Base-by-base conservation (phyloP, 2,329 filamentous ascomycete species). In the Sclerotinia nivalis region DNA sequence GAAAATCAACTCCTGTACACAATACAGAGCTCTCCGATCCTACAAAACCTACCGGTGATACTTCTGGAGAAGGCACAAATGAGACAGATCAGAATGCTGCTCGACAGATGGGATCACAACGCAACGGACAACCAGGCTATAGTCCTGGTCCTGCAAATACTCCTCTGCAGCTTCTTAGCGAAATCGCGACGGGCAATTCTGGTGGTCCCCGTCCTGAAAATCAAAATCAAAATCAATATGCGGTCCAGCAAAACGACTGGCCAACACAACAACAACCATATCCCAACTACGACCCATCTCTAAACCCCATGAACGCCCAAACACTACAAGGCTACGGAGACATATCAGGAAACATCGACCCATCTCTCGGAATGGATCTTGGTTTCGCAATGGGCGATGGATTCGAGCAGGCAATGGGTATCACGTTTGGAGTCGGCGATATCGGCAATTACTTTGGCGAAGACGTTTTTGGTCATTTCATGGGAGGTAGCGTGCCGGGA, bases 171-270 rank as follows among this genome's bases (percentile, higher is more conserved):
- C 73, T 81, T 47, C 75, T 81, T 15, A 80, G 79, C 68, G 82
- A 83, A 72, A 81, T 83, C 10, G 80, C 79, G 43, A 80, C 79
- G 0, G 76, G 78, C 28, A 77, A 77, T 54, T 77, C 78, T 22
- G 74, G 76, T 59, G 73, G 71, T 22, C 9, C 64, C 20, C 76
- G 77, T 49, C 55, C 74, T 37, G 73, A 71, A 22, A 64, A 72
- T 43, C 74, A 74, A 28, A 74, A 61, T 52, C 69, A 71, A 13
- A 73, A 68, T 40, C 74, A 75, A 45, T 75, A 75, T 56, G 60
- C 72, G 28, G 61, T 54, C 12, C 58, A 71, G 13, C 60, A 70
- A 34, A 75, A 72, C 37, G 75, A 76, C 25, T 76, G 74, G 74
- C 73, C 73, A 54, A 71, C 73, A 31, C 71, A 71, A 47, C 70